phyloP scores from a whole-genome alignment of 176 grass and related monocot species.

The Raddia distichophylla region DNA sequence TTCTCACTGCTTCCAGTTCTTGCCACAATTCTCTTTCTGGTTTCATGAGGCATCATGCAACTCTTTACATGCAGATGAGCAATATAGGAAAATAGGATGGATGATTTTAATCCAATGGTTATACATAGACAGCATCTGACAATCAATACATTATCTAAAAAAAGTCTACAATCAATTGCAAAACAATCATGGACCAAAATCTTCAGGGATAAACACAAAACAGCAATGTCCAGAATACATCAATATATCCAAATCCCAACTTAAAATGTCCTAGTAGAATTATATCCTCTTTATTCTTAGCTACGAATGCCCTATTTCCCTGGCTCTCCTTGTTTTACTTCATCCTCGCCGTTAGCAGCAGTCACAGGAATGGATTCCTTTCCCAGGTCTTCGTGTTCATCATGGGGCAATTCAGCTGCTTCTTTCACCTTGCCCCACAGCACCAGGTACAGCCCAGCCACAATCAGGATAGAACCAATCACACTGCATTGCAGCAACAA shows the following conservation, averaged over 20 bases:
- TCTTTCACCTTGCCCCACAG: constrained; percentile 64
- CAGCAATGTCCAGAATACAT: neutral
- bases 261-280: neutral
- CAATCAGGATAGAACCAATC: constrained; percentile 47
- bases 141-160: neutral
- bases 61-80: neutral
- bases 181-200: neutral
- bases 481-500: constrained; percentile 22
- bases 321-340: neutral
- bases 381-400: neutral
- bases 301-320: neutral
- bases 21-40: neutral
- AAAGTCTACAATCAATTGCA: neutral
- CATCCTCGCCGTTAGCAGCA: neutral
- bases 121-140: neutral
- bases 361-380: neutral
- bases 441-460: constrained; percentile 55
- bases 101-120: neutral
- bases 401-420: neutral
- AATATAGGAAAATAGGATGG: neutral
- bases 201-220: neutral
- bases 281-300: neutral
- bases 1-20: neutral
- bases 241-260: neutral
- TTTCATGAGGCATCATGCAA: neutral